Evolutionary conservation across 169 alveolate genomes (phyloP).

Genomic region (Plasmodium relictum): DNA sequence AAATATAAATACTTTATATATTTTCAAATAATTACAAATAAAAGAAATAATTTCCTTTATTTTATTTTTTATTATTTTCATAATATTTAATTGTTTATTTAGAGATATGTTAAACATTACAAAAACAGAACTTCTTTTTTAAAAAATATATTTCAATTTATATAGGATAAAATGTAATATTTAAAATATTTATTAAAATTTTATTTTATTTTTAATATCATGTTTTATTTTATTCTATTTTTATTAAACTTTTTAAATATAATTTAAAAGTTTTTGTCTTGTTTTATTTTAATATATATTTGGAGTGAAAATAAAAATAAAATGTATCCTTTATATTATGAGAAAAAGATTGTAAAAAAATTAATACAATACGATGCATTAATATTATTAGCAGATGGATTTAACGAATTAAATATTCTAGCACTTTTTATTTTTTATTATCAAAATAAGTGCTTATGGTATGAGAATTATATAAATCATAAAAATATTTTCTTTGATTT

Average conservation of each 20-base stretch:
- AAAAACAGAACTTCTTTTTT: too few relatives aligned
- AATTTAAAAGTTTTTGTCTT: too few relatives aligned
- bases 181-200: too few relatives aligned
- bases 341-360: slow-evolving; percentile 62
- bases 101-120: too few relatives aligned
- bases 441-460: slow-evolving; percentile 69
- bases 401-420: slow-evolving; percentile 65
- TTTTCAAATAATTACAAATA: too few relatives aligned
- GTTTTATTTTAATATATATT: background rate
- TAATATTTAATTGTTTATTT: too few relatives aligned
- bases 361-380: slow-evolving; percentile 68
- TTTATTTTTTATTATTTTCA: too few relatives aligned
- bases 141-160: too few relatives aligned
- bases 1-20: too few relatives aligned
- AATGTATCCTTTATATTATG: slow-evolving; percentile 68
- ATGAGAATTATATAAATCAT: slow-evolving; percentile 16
- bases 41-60: too few relatives aligned
- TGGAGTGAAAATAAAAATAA: background rate
- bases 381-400: slow-evolving; percentile 69
- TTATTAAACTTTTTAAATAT: background rate
- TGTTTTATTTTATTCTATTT: background rate
- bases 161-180: too few relatives aligned
- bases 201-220: too few relatives aligned
- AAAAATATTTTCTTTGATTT: slow-evolving; percentile 55
- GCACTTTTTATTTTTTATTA: slow-evolving; percentile 74